A percentile compares a stretch with the other conserved stretches of the same genome.
These are phyloP conservation scores for Erodium trifolium DNA, from an alignment of 441 rosid genomes.

Conservation along the genomic window DNA sequence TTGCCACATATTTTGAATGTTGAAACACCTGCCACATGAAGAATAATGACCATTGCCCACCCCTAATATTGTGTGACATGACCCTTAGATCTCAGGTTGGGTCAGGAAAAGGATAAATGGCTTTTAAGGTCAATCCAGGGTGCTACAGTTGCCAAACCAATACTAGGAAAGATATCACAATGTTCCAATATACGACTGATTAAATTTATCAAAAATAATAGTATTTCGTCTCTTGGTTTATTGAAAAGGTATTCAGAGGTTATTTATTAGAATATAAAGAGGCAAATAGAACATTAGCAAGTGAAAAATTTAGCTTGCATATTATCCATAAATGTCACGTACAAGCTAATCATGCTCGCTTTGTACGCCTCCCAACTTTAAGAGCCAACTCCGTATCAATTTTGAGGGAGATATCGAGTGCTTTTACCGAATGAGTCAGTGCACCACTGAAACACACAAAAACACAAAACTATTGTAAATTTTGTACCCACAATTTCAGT, in stretches of 20 bases:
- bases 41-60: no score
- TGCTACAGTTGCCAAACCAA: no score
- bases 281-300: not conserved
- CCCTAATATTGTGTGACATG: no score
- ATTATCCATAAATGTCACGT: not conserved
- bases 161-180: no score
- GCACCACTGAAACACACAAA: slow-evolving; percentile 50
- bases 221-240: no score
- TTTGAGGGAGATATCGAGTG: slow-evolving; percentile 85
- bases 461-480: slow-evolving; percentile 10
- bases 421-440: slow-evolving; percentile 83
- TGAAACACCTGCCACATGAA: no score
- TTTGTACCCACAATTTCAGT: not conserved
- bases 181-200: no score
- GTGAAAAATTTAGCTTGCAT: not conserved
- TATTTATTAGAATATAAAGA: not conserved
- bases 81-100: no score
- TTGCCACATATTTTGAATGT: no score
- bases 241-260: not conserved
- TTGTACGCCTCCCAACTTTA: slow-evolving; percentile 79
- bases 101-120: no score
- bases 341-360: slow-evolving; percentile 46
- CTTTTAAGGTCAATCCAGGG: no score
- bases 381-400: slow-evolving; percentile 88
- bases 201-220: no score